phyloP scores from a whole-genome alignment of 108 stramenopile species.

The Nitzschia palea region DNA sequence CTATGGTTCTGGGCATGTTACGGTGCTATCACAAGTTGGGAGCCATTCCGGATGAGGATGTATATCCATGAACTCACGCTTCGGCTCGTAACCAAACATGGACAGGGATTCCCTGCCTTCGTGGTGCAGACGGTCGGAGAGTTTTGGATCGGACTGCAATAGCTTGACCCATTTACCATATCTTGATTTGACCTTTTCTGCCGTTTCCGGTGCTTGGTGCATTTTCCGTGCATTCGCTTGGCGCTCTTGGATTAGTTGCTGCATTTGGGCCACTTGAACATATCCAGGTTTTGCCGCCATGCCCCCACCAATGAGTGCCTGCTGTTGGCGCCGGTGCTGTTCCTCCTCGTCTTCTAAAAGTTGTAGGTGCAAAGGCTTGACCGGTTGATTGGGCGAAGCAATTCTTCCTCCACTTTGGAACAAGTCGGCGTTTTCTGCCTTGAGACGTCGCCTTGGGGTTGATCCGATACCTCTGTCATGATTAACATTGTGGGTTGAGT shows the following conservation, averaged over 20 bases:
- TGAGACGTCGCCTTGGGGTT: too few relatives aligned
- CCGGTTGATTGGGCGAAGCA: not conserved
- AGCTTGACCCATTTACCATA: constrained; percentile 50
- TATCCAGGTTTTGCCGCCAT: too few relatives aligned
- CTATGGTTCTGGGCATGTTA: not conserved
- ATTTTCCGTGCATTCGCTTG: not conserved
- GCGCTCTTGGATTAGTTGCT: constrained; percentile 6
- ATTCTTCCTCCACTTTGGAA: constrained; percentile 8
- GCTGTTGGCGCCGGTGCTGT: not conserved
- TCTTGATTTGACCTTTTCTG: constrained; percentile 19
- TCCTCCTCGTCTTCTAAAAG: not conserved
- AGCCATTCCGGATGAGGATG: constrained; percentile 1
- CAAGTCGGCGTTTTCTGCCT: not conserved
- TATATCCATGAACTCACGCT: constrained; percentile 10
- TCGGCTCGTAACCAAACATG: constrained; percentile 48
- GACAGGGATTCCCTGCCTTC: constrained; percentile 30
- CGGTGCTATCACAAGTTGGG: not conserved
- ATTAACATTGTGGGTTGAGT: not conserved
- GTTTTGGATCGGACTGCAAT: constrained; percentile 10
- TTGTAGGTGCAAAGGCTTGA: not conserved
- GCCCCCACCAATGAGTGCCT: too few relatives aligned
- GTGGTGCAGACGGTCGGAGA: constrained; percentile 19
- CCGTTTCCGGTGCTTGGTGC: not conserved
- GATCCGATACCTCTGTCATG: too few relatives aligned
- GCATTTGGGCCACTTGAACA: not conserved